Base-by-base conservation (phyloP, 1,284 basidiomycete genomes). In the Irpex sp. region DNA sequence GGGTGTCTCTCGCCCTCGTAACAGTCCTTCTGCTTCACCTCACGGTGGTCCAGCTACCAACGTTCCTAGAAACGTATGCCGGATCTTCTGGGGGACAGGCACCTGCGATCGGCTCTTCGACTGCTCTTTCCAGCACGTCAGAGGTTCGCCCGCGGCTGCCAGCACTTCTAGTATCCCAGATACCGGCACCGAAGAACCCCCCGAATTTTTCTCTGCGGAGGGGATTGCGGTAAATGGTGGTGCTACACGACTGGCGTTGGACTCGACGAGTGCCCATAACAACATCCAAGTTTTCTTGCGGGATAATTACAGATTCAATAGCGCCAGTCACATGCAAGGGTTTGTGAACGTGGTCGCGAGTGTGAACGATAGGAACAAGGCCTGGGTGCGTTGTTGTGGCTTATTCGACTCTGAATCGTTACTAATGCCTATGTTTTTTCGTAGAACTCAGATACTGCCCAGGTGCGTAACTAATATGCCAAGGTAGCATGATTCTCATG, bases 401-500 rank as follows among this genome's bases (percentile, higher is more conserved):
- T 15, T 26, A 44, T 55, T 52, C 8, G 37, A 19, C 15, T 9
- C 38, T 40, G 38, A 9, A 51, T 31, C 38, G 7, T 5, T 19
- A 49, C 55, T 8, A 8, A 36, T 48, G 49, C 9, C 55, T 38
- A 21, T 54, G 11, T 61, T 19, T 48, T 13, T 52, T 54, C 17
- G 7, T 63, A 85, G 85, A 76, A 78, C 19, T 72, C 76, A n/a
- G 82, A 83, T 64, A 82, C 82, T 58, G 82, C 82, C 1, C 85
- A 86, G 75, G 84, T 85, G 63, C 65, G 73, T 69, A 8, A 26
- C 19, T 7, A 21, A 17, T 52, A 21, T 13, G 54, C 7, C 17
- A 21, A 61, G 8, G 13, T 37, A 61, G n/a, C 60, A 67, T 2
- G 66, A 68, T 6, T 55, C 7, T 48, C 6, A 17, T 36, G 58